Conservation (phyloP, 768 basidiomycete genomes). For the Heimioporus sp. region DNA sequence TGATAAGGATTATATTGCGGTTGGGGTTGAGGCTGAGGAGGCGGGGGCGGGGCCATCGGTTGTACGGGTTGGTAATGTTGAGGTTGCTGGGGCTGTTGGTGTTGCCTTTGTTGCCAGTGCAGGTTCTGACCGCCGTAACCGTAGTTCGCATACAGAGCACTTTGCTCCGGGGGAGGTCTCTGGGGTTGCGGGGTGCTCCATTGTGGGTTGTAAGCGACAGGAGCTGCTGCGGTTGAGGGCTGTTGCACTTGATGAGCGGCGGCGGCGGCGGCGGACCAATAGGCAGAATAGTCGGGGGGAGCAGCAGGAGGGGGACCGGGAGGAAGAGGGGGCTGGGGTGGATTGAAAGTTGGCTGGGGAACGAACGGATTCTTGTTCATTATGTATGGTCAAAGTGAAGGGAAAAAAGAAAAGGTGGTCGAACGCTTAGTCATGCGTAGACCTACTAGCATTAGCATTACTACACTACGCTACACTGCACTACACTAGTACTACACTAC, state of each 20-base stretch:
- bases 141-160: conserved; percentile 86
- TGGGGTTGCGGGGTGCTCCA: conserved; percentile 65
- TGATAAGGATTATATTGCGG: conserved; percentile 78
- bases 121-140: conserved; percentile 75
- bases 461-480: no score
- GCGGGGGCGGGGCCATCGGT: conserved; percentile 48
- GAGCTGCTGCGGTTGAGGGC: conserved; percentile 34
- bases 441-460: no score
- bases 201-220: conserved; percentile 59
- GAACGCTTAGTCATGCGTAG: no score
- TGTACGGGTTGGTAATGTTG: conserved; percentile 52
- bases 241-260: conserved; percentile 43
- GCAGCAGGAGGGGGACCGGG: conserved; percentile 78
- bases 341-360: conserved; percentile 63
- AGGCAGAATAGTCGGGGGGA: conserved; percentile 73
- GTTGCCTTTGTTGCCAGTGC: conserved; percentile 67
- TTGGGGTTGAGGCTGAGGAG: conserved; percentile 56
- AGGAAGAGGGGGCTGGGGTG: conserved; percentile 74
- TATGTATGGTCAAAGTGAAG: background rate
- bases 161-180: conserved; percentile 73
- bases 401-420: no score
- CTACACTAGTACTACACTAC: no score
- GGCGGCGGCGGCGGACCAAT: conserved; percentile 62
- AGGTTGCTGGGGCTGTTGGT: conserved; percentile 49
- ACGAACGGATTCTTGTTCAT: conserved; percentile 90